These are phyloP conservation scores for Picochlorum sp. DNA, from an alignment of 139 green algal species.

Conservation along the genomic window DNA sequence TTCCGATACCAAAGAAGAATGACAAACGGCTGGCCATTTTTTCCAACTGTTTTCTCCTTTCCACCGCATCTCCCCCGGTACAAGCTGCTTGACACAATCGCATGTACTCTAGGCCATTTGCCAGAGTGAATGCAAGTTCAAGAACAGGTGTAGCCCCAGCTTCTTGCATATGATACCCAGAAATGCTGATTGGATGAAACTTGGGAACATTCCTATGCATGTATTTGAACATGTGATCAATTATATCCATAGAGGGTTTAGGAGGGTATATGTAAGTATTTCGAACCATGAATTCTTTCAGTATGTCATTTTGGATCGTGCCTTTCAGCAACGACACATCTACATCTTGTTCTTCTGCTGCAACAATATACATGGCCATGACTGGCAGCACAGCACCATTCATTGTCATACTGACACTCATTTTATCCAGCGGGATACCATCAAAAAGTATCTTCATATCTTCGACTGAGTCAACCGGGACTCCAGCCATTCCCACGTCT, in stretches of 20 bases:
- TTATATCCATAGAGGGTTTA: constrained; percentile 47
- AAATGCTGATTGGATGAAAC: constrained; percentile 59
- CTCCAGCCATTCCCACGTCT: constrained; percentile 65
- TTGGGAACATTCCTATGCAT: constrained; percentile 36
- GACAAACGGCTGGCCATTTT: constrained; percentile 29
- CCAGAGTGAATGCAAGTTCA: constrained; percentile 57
- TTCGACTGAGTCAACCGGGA: constrained; percentile 57
- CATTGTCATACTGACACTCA: constrained; percentile 67
- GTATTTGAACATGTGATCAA: constrained; percentile 63
- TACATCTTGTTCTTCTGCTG: constrained; percentile 51
- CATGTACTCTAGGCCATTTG: constrained; percentile 60
- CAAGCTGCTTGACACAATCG: constrained; percentile 30
- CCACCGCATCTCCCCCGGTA: constrained; percentile 45
- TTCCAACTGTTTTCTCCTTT: constrained; percentile 44
- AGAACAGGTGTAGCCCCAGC: constrained; percentile 32
- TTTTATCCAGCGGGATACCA: constrained; percentile 52
- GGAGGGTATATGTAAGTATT: constrained; percentile 73
- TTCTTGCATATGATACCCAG: constrained; percentile 49
- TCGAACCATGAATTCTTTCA: constrained; percentile 76
- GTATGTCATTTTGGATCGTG: constrained; percentile 71
- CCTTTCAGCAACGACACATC: constrained; percentile 24
- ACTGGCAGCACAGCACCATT: constrained; percentile 61
- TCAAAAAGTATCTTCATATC: constrained; percentile 66
- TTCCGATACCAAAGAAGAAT: constrained; percentile 54
- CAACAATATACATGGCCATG: constrained; percentile 48